phyloP scores from a whole-genome alignment of 2,329 filamentous ascomycete species.

The Phoma sp. region DNA sequence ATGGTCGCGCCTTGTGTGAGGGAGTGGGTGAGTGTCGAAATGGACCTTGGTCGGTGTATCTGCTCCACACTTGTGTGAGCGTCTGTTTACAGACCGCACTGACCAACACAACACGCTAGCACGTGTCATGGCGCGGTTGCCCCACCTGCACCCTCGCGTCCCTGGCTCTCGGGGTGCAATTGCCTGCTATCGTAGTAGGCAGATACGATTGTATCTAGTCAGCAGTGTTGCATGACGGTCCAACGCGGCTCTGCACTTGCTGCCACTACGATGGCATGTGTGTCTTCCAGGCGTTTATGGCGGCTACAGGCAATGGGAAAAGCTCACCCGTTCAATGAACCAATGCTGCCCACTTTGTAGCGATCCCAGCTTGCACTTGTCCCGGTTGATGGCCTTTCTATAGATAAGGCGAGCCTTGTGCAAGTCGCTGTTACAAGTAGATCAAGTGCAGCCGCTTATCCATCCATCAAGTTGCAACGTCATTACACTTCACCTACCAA shows the following conservation, averaged over 20 bases:
- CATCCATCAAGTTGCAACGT: not conserved
- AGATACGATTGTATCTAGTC: no score
- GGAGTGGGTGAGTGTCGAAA: conserved; percentile 19
- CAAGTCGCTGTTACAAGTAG: not conserved
- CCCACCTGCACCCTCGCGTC: conserved; percentile 2
- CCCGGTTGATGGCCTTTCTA: no score
- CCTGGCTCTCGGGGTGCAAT: not conserved
- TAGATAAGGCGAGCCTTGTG: not conserved
- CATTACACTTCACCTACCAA: not conserved
- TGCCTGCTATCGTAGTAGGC: not conserved
- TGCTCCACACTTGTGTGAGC: conserved; percentile 13
- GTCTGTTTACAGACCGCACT: conserved; percentile 21
- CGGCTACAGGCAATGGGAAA: no score
- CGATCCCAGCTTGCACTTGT: no score
- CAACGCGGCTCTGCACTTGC: no score
- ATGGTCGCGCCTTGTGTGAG: conserved; percentile 38
- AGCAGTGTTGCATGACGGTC: no score
- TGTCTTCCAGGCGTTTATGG: no score
- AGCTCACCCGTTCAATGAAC: no score
- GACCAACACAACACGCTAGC: conserved; percentile 27
- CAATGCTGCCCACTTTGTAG: no score
- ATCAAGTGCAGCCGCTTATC: not conserved
- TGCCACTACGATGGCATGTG: no score
- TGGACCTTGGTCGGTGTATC: conserved; percentile 9
- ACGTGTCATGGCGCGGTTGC: conserved; percentile 21